These are phyloP conservation scores for Incumbomyces delicatus DNA, from an alignment of 2,329 filamentous ascomycete genomes.

Conservation along the genomic window DNA sequence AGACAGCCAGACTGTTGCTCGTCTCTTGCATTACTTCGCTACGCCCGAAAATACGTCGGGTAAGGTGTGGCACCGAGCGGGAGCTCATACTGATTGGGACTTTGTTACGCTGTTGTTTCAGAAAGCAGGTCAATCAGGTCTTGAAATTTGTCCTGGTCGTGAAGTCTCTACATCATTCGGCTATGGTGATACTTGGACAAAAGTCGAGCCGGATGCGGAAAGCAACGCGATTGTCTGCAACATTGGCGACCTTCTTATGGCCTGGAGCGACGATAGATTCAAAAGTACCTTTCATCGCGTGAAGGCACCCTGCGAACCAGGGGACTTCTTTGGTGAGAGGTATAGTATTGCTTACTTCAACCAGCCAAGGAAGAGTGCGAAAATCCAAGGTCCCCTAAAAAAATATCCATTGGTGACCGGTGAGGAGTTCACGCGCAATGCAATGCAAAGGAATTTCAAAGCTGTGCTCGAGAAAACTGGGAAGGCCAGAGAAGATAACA, in stretches of 20 bases:
- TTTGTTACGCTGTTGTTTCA: constrained; percentile 56
- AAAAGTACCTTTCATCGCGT: constrained; percentile 58
- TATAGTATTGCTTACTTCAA: constrained; percentile 61
- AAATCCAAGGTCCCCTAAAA: constrained; percentile 51
- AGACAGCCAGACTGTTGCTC: constrained; percentile 46
- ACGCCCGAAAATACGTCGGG: constrained; percentile 29
- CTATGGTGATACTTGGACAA: constrained; percentile 53
- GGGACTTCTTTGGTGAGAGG: constrained; percentile 48
- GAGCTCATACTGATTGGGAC: constrained; percentile 56
- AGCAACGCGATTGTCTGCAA: constrained; percentile 53
- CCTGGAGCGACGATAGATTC: constrained; percentile 56
- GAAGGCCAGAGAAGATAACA: constrained; percentile 21
- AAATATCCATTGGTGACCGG: constrained; percentile 55
- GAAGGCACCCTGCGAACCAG: constrained; percentile 47
- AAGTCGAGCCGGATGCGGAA: constrained; percentile 41
- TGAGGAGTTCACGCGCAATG: constrained; percentile 48
- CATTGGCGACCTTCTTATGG: constrained; percentile 57
- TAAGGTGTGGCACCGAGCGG: constrained; percentile 47
- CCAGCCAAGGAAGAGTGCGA: constrained; percentile 49
- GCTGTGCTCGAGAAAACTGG: constrained; percentile 42
- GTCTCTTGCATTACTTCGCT: constrained; percentile 49
- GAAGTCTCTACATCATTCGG: constrained; percentile 52
- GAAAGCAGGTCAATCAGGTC: constrained; percentile 47
- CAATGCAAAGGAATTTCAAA: constrained; percentile 48
- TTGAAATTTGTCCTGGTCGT: constrained; percentile 56